Evolutionary conservation across 1,284 basidiomycete species (phyloP), one percentile per base, ranked within the genome.

Genomic region (Xanthoconium separans): DNA sequence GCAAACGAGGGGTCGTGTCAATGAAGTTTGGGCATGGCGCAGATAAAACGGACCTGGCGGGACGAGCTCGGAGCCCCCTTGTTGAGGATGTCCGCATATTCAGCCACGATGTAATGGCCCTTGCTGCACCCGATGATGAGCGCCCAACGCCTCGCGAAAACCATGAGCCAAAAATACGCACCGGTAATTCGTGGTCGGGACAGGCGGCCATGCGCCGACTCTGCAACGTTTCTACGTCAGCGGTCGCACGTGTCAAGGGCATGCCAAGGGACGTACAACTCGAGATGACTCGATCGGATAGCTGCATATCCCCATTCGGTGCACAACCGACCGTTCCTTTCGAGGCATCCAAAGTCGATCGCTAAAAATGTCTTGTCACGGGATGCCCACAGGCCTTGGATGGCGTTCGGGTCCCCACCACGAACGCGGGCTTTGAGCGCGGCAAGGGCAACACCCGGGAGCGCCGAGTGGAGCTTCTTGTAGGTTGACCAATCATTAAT

Each of bases 291-390:
- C 65, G 88, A 91, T 37, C 90, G 75, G 47, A 90, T 77, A 7
- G 87, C 88, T 37, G 91, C 87, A 68, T 91, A 88, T 2, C 91
- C 91, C 77, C 88, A 90, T 70, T 93, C 91, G 52, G 92, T 65
- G 62, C 77, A 82, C 49, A 78, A 82, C 55, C 77, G 82, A 61
- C 83, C 71, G 68, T 91, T 91, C 55, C 86, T 81, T 64, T 93
- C 91, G 56, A 82, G 87, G 81, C 84, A 88, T 59, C 89, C 87
- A 60, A 91, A 89, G 59, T 85, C 82, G 8, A 94, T 72, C 4
- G 88, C 83, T 43, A 93, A 70, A 63, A 89, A 93, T 0, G 84
- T 87, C 71, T 85, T 85, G 57, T 89, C 85, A 52, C 74, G 78
- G 55, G 75, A 76, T 24, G 80, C 78, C 88, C 92, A 94, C 1